Conservation (phyloP, 306 rosid genomes). For the Pterocarpus macrocarpus region DNA sequence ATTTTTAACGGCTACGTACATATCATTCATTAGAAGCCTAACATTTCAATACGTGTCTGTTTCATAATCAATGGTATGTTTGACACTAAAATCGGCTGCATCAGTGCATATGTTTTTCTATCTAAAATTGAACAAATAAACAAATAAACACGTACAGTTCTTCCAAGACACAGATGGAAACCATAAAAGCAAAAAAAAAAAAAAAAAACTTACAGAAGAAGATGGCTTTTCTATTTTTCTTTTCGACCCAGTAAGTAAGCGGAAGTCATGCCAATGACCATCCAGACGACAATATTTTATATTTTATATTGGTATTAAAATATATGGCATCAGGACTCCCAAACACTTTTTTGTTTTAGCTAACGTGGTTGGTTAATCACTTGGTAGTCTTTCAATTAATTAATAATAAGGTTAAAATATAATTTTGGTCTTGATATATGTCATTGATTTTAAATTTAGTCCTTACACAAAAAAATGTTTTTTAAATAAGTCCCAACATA, state of each 20-base stretch:
- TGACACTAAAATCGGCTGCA: conserved; percentile 23
- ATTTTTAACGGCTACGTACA: conserved; percentile 2
- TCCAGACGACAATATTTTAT: neutral
- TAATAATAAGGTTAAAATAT: too few species aligned
- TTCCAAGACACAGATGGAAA: neutral
- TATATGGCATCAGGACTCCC: neutral
- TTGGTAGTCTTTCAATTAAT: neutral
- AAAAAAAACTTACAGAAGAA: neutral
- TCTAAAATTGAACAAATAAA: neutral
- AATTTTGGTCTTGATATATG: too few species aligned
- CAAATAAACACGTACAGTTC: neutral
- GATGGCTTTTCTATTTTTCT: neutral
- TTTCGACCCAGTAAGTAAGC: too few species aligned
- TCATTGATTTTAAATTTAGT: too few species aligned
- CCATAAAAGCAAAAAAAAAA: neutral
- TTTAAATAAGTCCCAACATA: too few species aligned
- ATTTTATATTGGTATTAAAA: too few species aligned
- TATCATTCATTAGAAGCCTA: conserved; percentile 1
- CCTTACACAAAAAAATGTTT: too few species aligned
- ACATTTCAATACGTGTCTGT: conserved; percentile 12
- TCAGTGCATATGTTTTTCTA: conserved; percentile 26
- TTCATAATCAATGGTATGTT: conserved; percentile 13
- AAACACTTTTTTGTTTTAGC: neutral
- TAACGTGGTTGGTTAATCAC: neutral
- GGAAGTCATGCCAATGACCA: neutral